Conservation (phyloP, 2,329 filamentous ascomycete species). For the Fusarium tjaetaba region DNA sequence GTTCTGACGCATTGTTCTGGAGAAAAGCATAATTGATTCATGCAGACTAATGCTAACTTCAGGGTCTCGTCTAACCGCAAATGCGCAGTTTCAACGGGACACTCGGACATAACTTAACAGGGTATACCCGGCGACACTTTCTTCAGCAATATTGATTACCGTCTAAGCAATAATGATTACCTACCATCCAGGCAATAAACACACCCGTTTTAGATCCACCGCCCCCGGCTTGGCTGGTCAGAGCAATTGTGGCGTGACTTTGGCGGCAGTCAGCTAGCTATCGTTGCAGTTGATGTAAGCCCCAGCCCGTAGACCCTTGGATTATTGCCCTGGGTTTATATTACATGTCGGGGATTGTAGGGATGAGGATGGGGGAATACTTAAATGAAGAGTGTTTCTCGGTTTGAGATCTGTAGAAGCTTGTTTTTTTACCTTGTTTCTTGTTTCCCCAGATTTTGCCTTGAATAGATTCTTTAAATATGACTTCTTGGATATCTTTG, state of each 20-base stretch:
- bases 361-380: neutral
- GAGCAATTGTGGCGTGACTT: neutral
- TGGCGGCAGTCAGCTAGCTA: neutral
- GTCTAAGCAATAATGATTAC: neutral
- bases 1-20: neutral
- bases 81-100: neutral
- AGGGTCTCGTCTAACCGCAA: neutral
- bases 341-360: neutral
- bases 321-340: neutral
- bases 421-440: neutral
- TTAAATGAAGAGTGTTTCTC: neutral
- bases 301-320: conserved; percentile 1
- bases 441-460: neutral
- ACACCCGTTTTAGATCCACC: conserved; percentile 10
- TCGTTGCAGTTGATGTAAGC: conserved; percentile 7
- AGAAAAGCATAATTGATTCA: neutral
- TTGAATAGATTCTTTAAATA: neutral
- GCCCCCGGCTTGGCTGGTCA: neutral
- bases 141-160: neutral
- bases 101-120: neutral
- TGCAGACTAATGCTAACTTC: neutral
- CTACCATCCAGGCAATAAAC: neutral
- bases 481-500: conserved; percentile 24
- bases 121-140: neutral
- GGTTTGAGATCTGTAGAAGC: neutral